Evolutionary conservation across 768 basidiomycete species (phyloP), one percentile per base, ranked within the genome.

Genomic region (Rhizopogon salebrosus): DNA sequence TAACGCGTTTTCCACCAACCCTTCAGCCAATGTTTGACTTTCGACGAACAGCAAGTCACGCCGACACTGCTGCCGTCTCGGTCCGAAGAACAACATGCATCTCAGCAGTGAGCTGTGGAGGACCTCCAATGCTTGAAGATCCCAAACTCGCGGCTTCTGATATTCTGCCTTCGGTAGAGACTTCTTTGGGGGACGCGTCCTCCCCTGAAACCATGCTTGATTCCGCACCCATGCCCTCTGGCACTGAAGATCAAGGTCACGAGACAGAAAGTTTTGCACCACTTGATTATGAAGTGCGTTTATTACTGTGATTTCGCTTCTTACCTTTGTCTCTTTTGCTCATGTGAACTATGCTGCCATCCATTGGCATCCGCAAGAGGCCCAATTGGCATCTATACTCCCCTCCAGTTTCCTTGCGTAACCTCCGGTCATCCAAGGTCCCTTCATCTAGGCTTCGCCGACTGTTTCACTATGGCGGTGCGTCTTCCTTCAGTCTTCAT

Each of bases 391-490:
- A 38, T 60, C 4, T 78, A 82, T 10, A 22, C 69, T 90, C 2
- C 83, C 26, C 22, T 43, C 20, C 24, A 11, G 10, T 31, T 9
- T 42, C 13, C 18, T 39, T 60, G 3, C 78, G 82, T 10, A 77
- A 77, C 18, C 70, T 91, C 2, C 83, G 84, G 62, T 83, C 92
- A 0, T 95, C 94, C 5, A 90, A 81, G 65, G 93, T 98, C 0
- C 95, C 95, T 14, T 90, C 92, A 0, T 95, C 94, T 0, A 79
- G 87, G 9, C 75, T 98, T 8, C 94, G 92, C 4, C 79, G 95
- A 14, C 64, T 98, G 7, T 90, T 98, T 59, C 95, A 98, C 60
- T 98, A 98, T 54, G 95, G 95, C 60, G 91, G 95, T 87, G 62
- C 41, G 77, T 62, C 26, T 31, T 31, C 23, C n/a, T 49, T 20